phyloP scores from a whole-genome alignment of 2,329 filamentous ascomycete species.

The Diplocarpon rosae region DNA sequence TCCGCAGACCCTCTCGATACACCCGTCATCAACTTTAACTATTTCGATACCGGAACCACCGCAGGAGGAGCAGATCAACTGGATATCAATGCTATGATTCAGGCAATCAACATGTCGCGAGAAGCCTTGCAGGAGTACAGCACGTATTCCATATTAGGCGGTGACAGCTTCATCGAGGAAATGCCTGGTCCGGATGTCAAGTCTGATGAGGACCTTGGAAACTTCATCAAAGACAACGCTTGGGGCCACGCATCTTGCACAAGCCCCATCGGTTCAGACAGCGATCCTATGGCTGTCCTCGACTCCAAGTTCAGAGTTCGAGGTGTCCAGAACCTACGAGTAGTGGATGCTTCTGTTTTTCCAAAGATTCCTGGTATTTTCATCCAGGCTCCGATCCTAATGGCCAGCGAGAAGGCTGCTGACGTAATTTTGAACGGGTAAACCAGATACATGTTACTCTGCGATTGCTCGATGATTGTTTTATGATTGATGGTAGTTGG shows the following conservation, averaged over 20 bases:
- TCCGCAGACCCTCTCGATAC: slow-evolving; percentile 52
- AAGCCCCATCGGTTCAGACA: slow-evolving; percentile 41
- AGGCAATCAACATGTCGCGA: slow-evolving; percentile 11
- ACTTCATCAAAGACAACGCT: slow-evolving; percentile 37
- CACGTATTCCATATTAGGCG: slow-evolving; percentile 31
- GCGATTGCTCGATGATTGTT: no score
- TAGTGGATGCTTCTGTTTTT: slow-evolving; percentile 51
- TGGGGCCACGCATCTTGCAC: slow-evolving; percentile 48
- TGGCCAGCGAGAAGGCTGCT: slow-evolving; percentile 50
- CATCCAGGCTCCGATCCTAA: slow-evolving; percentile 34
- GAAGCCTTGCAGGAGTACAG: slow-evolving; percentile 15
- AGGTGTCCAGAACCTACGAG: slow-evolving; percentile 42
- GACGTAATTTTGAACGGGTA: slow-evolving; percentile 35
- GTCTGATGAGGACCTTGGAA: slow-evolving; percentile 33
- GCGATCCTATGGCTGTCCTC: slow-evolving; percentile 43
- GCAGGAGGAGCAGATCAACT: slow-evolving; percentile 4
- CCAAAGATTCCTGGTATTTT: slow-evolving; percentile 42
- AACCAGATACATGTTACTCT: background rate
- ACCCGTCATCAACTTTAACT: slow-evolving; percentile 53
- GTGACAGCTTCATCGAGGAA: slow-evolving; percentile 32
- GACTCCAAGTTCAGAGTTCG: slow-evolving; percentile 46
- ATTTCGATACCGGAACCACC: slow-evolving; percentile 37
- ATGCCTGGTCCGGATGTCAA: slow-evolving; percentile 33
- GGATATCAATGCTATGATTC: slow-evolving; percentile 16
- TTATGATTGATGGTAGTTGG: background rate